Evolutionary conservation across 2,329 filamentous ascomycete genomes (phyloP).

Genomic region (Ophiostoma triangulosporum): DNA sequence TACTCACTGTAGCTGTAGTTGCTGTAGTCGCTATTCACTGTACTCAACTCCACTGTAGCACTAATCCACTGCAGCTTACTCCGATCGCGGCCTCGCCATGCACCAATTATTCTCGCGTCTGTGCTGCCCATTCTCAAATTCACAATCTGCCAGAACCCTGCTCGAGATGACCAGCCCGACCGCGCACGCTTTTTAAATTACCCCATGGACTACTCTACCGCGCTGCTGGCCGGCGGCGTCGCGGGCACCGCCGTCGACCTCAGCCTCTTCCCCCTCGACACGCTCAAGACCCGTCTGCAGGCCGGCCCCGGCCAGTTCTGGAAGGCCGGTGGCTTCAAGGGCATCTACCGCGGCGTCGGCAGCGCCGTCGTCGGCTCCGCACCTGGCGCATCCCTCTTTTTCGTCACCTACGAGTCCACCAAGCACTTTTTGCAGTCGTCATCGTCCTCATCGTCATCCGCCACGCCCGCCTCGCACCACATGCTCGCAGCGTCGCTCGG

Average conservation of each 20-base stretch:
- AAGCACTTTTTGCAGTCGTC: constrained; percentile 37
- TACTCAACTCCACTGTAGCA: too few species aligned
- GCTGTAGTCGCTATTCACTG: too few species aligned
- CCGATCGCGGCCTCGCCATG: too few species aligned
- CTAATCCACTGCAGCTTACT: too few species aligned
- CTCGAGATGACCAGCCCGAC: too few species aligned
- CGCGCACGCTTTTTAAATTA: too few species aligned
- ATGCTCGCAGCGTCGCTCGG: constrained; percentile 78
- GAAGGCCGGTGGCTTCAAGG: constrained; percentile 72
- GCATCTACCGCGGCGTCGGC: constrained; percentile 87
- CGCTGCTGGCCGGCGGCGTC: constrained; percentile 68
- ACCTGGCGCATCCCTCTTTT: constrained; percentile 91
- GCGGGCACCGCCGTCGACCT: constrained; percentile 95
- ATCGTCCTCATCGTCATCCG: constrained; percentile 7
- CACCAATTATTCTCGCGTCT: too few species aligned
- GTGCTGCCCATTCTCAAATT: too few species aligned
- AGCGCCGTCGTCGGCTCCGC: constrained; percentile 82
- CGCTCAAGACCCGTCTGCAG: constrained; percentile 94
- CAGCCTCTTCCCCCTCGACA: constrained; percentile 94
- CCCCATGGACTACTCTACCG: constrained; percentile 39
- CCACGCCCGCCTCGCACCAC: constrained; percentile 36
- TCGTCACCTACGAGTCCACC: constrained; percentile 77
- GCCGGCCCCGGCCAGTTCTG: constrained; percentile 55
- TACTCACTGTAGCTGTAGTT: too few species aligned
- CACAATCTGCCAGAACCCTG: too few species aligned